Evolutionary conservation across 129 eudicot species (phyloP).

Genomic region (Flaveria linearis): DNA sequence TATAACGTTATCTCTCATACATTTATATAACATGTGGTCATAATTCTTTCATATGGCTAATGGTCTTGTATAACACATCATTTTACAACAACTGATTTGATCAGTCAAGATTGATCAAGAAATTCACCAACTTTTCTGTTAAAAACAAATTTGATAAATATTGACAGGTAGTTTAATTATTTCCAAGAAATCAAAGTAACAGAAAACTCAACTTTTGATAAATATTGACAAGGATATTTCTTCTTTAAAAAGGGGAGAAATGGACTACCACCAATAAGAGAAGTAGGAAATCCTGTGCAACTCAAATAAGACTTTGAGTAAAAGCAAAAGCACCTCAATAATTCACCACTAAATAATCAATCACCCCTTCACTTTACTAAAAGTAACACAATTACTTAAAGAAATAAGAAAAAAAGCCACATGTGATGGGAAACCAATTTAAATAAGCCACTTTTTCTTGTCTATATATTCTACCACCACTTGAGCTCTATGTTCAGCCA

Average conservation of each 20-base stretch:
- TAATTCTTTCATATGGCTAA: no score
- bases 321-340: conserved; percentile 46
- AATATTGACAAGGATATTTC: neutral
- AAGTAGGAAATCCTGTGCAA: conserved; percentile 37
- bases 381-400: conserved; percentile 40
- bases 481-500: conserved; percentile 46
- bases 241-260: conserved; percentile 25
- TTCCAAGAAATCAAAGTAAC: neutral
- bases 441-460: conserved; percentile 31
- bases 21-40: no score
- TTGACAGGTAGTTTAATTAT: neutral
- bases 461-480: conserved; percentile 41
- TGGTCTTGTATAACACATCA: no score
- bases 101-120: neutral
- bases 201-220: neutral
- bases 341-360: conserved; percentile 43
- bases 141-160: neutral
- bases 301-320: conserved; percentile 33
- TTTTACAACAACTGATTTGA: neutral
- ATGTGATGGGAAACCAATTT: conserved; percentile 39
- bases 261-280: conserved; percentile 39
- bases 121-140: neutral
- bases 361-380: conserved; percentile 39
- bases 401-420: conserved; percentile 28
- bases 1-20: no score